phyloP scores from a whole-genome alignment of 1,139 yeast genomes.

The Kluyveromyces sp. region DNA sequence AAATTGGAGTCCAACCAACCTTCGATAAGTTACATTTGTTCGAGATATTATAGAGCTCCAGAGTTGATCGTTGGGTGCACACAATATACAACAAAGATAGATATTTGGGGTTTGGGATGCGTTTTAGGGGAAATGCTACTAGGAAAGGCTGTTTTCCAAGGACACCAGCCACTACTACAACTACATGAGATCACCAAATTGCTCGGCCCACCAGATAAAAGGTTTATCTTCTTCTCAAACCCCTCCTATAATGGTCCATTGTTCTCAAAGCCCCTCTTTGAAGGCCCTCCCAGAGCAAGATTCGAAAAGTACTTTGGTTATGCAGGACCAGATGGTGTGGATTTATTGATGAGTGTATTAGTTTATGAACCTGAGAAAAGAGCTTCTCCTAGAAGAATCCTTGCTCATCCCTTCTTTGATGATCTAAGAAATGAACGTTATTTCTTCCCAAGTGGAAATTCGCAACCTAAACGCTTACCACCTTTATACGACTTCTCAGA shows the following conservation, averaged over 20 bases:
- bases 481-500: conserved; percentile 35
- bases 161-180: conserved; percentile 66
- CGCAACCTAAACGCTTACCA: conserved; percentile 33
- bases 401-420: conserved; percentile 66
- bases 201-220: conserved; percentile 65
- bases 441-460: conserved; percentile 49
- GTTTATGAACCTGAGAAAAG: conserved; percentile 68
- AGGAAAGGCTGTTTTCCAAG: conserved; percentile 77
- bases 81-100: conserved; percentile 68
- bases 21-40: conserved; percentile 70
- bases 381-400: conserved; percentile 56
- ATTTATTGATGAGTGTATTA: conserved; percentile 57
- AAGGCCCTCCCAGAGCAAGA: conserved; percentile 51
- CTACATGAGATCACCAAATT: conserved; percentile 69
- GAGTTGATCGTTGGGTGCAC: conserved; percentile 74
- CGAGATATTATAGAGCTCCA: conserved; percentile 77
- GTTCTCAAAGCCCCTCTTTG: conserved; percentile 59
- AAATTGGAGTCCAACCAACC: conserved; percentile 67
- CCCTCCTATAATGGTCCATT: conserved; percentile 70
- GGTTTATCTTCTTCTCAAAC: conserved; percentile 64
- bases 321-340: conserved; percentile 65
- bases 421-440: conserved; percentile 51
- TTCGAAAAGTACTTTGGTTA: conserved; percentile 63
- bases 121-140: conserved; percentile 77
- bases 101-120: conserved; percentile 83